Percentiles rank a stretch among this genome's conserved stretches.
These are phyloP conservation scores for Cucumis sativus DNA, from an alignment of 306 rosid genomes.

Conservation along the genomic window DNA sequence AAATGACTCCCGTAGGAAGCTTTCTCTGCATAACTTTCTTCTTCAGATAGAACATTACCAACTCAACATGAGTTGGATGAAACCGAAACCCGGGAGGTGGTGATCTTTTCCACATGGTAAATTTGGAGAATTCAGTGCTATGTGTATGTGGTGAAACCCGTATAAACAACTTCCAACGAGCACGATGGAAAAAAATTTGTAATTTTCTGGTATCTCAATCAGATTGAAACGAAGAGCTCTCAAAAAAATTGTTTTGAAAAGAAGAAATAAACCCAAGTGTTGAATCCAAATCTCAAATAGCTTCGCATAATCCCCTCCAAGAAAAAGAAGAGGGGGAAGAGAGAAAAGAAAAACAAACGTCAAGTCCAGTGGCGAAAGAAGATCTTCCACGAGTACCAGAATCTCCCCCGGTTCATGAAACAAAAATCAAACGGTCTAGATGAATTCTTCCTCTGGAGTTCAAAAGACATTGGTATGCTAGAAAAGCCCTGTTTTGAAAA, in stretches of 20 bases:
- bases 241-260: slow-evolving; percentile 7
- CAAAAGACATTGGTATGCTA: slow-evolving; percentile 32
- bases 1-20: slow-evolving; percentile 14
- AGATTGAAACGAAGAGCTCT: neutral
- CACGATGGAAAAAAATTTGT: neutral
- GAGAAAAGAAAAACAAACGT: neutral
- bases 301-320: neutral
- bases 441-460: slow-evolving; percentile 18
- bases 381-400: slow-evolving; percentile 28
- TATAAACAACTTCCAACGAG: neutral
- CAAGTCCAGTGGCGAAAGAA: slow-evolving; percentile 52
- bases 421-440: slow-evolving; percentile 10
- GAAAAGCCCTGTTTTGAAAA: slow-evolving; percentile 16
- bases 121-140: neutral
- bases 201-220: neutral
- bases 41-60: slow-evolving; percentile 41
- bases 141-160: neutral
- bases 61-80: slow-evolving; percentile 52
- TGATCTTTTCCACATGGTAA: slow-evolving; percentile 16
- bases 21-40: slow-evolving; percentile 39
- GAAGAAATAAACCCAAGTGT: neutral
- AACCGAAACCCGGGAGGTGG: slow-evolving; percentile 62
- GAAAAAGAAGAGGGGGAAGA: neutral
- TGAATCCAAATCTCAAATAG: slow-evolving; percentile 2
- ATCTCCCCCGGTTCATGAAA: slow-evolving; percentile 31